Evolutionary conservation across 2,329 filamentous ascomycete species (phyloP), one percentile per base, ranked within the genome.

Genomic region (Nemania diffusa): DNA sequence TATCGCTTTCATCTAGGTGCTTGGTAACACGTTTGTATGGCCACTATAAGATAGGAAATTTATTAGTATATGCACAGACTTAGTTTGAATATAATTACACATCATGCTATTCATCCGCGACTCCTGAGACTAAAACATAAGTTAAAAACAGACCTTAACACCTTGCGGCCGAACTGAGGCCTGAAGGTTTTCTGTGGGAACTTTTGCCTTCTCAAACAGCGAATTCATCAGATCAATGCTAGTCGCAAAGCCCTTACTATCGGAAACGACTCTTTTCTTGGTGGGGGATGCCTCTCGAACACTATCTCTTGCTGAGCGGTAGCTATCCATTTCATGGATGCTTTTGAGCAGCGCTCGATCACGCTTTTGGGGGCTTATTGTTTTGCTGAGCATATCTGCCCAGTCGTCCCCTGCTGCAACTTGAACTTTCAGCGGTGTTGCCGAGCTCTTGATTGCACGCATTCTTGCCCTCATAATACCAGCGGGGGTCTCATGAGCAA

Each of bases 191-290:
- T 87, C 83, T 60, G 82, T 80, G 70, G 85, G 85, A 60, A 84
- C 85, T 82, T 87, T 89, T 70, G 89, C 85, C 80, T 91, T 88
- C 78, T 92, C 91, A 80, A 97, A 97, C 63, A 97, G 84, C 55
- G 93, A 97, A 78, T 97, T 95, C 93, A 97, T 97, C 78, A 97
- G 84, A 82, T 97, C 96, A 81, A 98, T 97, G 76, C 92, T 94
- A 22, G 92, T 97, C 22, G 90, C 87, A 79, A 97, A 95, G 0
- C 91, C 90, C 71, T 88, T 88, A 61, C 86, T 84, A 73, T 88
- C 85, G 44, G 79, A 69, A 20, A 79, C 75, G 27, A 77, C 71
- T 44, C 77, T 78, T 46, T 77, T 78, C 62, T 78, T 80, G 26
- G 69, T 57, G 63, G 82, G 76, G 65, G 74, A 75, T 71, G 70